Evolutionary conservation across 179 eudicot genomes (phyloP).

Genomic region (Corrigiola litoralis): DNA sequence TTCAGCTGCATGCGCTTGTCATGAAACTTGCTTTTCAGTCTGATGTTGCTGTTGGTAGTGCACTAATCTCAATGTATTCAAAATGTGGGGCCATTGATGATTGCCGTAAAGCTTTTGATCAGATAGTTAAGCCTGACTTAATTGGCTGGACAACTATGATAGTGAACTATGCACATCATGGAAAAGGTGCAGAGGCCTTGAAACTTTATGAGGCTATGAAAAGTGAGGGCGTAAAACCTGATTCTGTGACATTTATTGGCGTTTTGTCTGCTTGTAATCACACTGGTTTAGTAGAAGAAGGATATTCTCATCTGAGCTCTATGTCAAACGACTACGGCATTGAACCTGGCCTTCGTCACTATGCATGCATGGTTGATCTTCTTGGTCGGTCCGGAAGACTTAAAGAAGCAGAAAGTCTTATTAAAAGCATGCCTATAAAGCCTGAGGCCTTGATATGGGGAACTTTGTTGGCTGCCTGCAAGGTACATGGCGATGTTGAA

Average conservation of each 20-base stretch:
- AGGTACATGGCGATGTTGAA: slow-evolving; percentile 74
- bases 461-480: slow-evolving; percentile 71
- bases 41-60: slow-evolving; percentile 59
- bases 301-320: slow-evolving; percentile 59
- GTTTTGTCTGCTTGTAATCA: slow-evolving; percentile 90
- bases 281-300: slow-evolving; percentile 75
- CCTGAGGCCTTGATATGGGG: slow-evolving; percentile 71
- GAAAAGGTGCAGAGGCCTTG: slow-evolving; percentile 63
- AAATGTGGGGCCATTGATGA: slow-evolving; percentile 55
- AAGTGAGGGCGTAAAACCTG: slow-evolving; percentile 56
- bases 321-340: slow-evolving; percentile 60
- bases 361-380: slow-evolving; percentile 84
- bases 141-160: slow-evolving; percentile 79
- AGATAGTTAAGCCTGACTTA: slow-evolving; percentile 51
- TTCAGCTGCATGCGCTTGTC: slow-evolving; percentile 47
- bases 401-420: slow-evolving; percentile 65
- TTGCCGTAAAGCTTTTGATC: slow-evolving; percentile 50
- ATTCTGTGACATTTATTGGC: slow-evolving; percentile 73
- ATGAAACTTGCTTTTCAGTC: slow-evolving; percentile 55
- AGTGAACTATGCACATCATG: slow-evolving; percentile 69
- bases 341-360: slow-evolving; percentile 59
- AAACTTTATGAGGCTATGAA: slow-evolving; percentile 53
- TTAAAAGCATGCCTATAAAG: slow-evolving; percentile 54
- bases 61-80: slow-evolving; percentile 66
- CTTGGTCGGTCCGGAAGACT: slow-evolving; percentile 80